phyloP scores from a whole-genome alignment of 306 rosid genomes.

The Lathyrus tuberosus region DNA sequence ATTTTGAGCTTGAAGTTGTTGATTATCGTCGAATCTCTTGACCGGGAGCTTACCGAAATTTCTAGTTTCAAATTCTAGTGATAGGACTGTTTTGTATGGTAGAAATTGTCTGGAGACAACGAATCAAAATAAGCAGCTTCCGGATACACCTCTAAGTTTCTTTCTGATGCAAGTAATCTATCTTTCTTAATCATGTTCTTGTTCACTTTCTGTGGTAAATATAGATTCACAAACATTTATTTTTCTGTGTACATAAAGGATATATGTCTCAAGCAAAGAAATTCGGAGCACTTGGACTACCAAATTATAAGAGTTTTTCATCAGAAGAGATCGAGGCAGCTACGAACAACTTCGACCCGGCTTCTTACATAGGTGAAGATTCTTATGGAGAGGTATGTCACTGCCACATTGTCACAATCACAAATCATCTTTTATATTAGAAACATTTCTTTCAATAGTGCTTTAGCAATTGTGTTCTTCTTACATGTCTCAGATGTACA shows the following conservation, averaged over 20 bases:
- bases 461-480: slow-evolving; percentile 9
- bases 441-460: slow-evolving; percentile 1
- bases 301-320: slow-evolving; percentile 76
- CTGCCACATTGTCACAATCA: slow-evolving; percentile 28
- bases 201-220: slow-evolving; percentile 18
- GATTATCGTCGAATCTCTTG: slow-evolving; percentile 85
- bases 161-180: too few relatives aligned
- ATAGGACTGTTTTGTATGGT: too few relatives aligned
- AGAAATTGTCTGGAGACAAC: slow-evolving; percentile 61
- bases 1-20: slow-evolving; percentile 62
- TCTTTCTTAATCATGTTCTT: too few relatives aligned
- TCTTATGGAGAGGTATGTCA: slow-evolving; percentile 76
- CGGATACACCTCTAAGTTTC: too few relatives aligned
- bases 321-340: slow-evolving; percentile 87
- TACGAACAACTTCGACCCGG: slow-evolving; percentile 71
- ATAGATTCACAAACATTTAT: slow-evolving; percentile 31
- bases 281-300: slow-evolving; percentile 71
- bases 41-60: slow-evolving; percentile 82
- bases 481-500: slow-evolving; percentile 68
- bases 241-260: slow-evolving; percentile 54
- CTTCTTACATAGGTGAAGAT: slow-evolving; percentile 73
- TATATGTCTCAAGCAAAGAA: slow-evolving; percentile 79
- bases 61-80: too few relatives aligned
- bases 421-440: slow-evolving; percentile 12
- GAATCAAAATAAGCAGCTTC: too few relatives aligned